Evolutionary conservation across 1,284 basidiomycete genomes (phyloP), one percentile per base, ranked within the genome.

Genomic region (Rhodotorula sp.): DNA sequence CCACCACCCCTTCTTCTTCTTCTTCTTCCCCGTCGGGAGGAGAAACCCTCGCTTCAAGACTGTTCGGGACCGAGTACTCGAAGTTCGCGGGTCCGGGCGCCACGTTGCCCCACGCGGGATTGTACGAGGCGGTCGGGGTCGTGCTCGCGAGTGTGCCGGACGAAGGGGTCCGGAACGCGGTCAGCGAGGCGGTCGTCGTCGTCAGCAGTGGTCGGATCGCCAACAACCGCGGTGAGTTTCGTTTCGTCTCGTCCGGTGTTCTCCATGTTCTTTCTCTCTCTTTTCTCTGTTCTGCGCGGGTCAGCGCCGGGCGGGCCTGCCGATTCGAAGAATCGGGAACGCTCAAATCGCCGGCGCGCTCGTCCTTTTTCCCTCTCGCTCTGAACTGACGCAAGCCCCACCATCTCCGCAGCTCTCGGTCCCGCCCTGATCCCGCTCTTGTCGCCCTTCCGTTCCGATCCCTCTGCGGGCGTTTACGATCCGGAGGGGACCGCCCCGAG

Each of bases 141-240:
- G 91, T 47, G 79, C 83, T 67, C n/a, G 62, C 58, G 23, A 31
- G 64, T 47, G 63, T 75, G 26, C 58, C 65, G 39, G 74, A 76
- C n/a, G 63, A 61, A 23, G 85, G 85, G 5, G 86, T 89, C 67
- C 85, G 91, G 59, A 85, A 88, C 70, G 87, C 87, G 68, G 85
- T 93, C 39, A 93, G 90, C 89, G 87, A 89, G 67, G 90, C 90
- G 0, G 81, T 97, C 6, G 87, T 92, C 65, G 89, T 96, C 14
- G 56, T 71, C 49, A 68, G 65, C 63, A 91, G 91, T 3, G 94
- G 93, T 1, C 89, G 92, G 74, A 81, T 94, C 49, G 87, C 86
- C 74, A 88, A 94, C 74, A 91, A 89, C 83, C 54, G 63, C 7
- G 91, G 93, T 91, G 73, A 72, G 85, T 80, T 54, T 66, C 54